Conservation (phyloP, 495 filamentous ascomycete species). For the Pseudoneurospora amorphoporcata region DNA sequence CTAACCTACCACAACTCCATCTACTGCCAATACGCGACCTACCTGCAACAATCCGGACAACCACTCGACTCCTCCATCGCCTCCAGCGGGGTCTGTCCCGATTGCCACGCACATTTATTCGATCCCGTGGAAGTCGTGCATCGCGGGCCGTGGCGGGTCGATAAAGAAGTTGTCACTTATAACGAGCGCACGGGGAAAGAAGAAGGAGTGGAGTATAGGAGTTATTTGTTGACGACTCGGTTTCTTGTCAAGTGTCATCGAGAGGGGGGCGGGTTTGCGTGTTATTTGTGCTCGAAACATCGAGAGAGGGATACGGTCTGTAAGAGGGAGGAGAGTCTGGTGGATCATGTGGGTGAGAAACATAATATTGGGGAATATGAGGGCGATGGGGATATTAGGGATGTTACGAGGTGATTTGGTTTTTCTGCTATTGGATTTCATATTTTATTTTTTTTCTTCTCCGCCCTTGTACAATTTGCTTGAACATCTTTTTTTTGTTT, state of each 20-base stretch:
- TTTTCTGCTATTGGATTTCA: neutral
- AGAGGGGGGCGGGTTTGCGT: constrained; percentile 19
- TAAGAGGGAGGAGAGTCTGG: constrained; percentile 15
- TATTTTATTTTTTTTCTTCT: neutral
- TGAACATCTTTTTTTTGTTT: neutral
- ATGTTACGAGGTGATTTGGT: constrained; percentile 3
- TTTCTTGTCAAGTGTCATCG: constrained; percentile 30
- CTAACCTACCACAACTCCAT: constrained; percentile 9
- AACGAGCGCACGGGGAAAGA: constrained; percentile 1
- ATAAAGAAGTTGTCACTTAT: constrained; percentile 16
- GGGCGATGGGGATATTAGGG: constrained; percentile 19
- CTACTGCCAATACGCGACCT: constrained; percentile 20
- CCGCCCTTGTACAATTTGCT: neutral
- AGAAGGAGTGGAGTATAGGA: constrained; percentile 8
- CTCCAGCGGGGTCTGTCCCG: constrained; percentile 7
- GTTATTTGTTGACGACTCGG: constrained; percentile 19
- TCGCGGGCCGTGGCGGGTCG: constrained; percentile 17
- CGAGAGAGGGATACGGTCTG: constrained; percentile 23
- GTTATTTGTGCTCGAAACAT: constrained; percentile 17
- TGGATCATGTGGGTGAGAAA: constrained; percentile 19
- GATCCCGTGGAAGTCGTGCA: neutral
- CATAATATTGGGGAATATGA: constrained; percentile 21
- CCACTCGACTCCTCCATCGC: neutral
- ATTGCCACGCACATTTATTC: constrained; percentile 8
- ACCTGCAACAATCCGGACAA: constrained; percentile 12